These are phyloP conservation scores for Lachancea meyersii DNA, from an alignment of 805 yeast species.

Conservation along the genomic window DNA sequence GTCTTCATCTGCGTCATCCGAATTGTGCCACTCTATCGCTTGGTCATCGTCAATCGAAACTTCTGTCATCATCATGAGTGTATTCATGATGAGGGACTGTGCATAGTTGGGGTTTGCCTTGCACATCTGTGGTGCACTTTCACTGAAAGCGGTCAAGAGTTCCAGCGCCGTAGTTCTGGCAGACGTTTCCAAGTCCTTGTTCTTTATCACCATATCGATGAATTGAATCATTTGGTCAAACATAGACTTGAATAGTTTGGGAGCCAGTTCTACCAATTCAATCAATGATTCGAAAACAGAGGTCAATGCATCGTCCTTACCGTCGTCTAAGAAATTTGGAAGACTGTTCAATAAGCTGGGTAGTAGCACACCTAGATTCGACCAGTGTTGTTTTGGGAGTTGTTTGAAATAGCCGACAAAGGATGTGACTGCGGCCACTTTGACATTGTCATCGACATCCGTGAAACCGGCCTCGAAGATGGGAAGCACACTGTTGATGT, in stretches of 20 bases:
- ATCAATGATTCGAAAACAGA: conserved; percentile 84
- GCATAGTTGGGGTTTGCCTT: conserved; percentile 69
- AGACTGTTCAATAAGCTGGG: conserved; percentile 82
- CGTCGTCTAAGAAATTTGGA: conserved; percentile 73
- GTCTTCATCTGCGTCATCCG: conserved; percentile 72
- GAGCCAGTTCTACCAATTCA: conserved; percentile 88
- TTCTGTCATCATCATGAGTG: conserved; percentile 84
- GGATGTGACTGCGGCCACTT: conserved; percentile 87
- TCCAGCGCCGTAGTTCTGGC: conserved; percentile 87
- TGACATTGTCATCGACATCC: conserved; percentile 73
- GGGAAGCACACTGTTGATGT: conserved; percentile 51
- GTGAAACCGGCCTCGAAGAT: conserved; percentile 76
- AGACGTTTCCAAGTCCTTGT: conserved; percentile 68
- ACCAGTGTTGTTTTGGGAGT: conserved; percentile 76
- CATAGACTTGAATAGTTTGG: conserved; percentile 88
- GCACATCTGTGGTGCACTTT: conserved; percentile 94
- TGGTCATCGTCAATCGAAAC: conserved; percentile 86
- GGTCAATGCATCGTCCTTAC: conserved; percentile 76
- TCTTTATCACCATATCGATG: conserved; percentile 74
- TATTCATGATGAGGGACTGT: conserved; percentile 60
- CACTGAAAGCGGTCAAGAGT: conserved; percentile 82
- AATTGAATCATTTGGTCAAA: conserved; percentile 84
- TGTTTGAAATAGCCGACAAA: conserved; percentile 84
- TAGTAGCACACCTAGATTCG: conserved; percentile 63
- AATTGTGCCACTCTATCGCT: conserved; percentile 78